Evolutionary conservation across 768 basidiomycete species (phyloP).

Genomic region (Filobasidium wieringae): DNA sequence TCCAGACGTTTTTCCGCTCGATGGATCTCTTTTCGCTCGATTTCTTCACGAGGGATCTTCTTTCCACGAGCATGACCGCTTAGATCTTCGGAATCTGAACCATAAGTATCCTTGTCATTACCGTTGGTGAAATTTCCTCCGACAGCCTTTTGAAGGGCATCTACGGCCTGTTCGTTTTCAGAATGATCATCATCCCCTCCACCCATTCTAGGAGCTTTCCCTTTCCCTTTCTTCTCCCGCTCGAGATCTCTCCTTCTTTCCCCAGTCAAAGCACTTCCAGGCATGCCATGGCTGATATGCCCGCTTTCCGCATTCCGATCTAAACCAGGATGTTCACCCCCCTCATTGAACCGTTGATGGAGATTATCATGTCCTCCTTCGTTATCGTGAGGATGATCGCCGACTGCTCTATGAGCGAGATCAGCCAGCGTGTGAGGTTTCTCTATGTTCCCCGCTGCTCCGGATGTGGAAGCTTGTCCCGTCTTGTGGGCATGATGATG

Average conservation of each 20-base stretch:
- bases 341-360: not conserved
- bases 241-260: not conserved
- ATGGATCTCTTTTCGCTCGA: not conserved
- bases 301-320: slow-evolving; percentile 1
- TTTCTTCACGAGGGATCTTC: not conserved
- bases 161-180: not conserved
- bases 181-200: not conserved
- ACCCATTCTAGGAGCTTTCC: not conserved
- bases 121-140: not conserved
- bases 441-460: not conserved
- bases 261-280: slow-evolving; percentile 2
- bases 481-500: not conserved
- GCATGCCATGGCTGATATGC: slow-evolving; percentile 7
- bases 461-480: slow-evolving; percentile 1
- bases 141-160: not conserved
- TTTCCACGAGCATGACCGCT: not conserved
- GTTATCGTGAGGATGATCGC: not conserved
- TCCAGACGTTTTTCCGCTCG: not conserved
- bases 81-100: too few relatives aligned
- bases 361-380: not conserved
- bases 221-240: not conserved
- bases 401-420: slow-evolving; percentile 7
- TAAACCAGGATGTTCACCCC: slow-evolving; percentile 9
- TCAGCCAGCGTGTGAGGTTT: slow-evolving; percentile 8
- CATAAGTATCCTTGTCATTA: not conserved